Percentiles rank a stretch among this genome's conserved stretches.
Evolutionary conservation across 257 asterid species (phyloP).

Genomic region (Solanum sejunctum): DNA sequence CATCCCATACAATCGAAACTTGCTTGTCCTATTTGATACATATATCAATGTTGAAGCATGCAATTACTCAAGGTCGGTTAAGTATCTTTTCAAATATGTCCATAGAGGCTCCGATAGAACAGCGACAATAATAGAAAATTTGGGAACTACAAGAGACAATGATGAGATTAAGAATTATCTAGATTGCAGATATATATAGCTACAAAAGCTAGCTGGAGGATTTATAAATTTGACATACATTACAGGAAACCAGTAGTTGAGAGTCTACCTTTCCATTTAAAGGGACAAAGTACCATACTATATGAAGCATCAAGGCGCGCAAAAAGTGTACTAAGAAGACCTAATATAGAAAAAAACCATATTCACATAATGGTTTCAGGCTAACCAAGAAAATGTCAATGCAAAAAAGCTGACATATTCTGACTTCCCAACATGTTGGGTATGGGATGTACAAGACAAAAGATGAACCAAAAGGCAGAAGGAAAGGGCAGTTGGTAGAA

Average conservation of each 20-base stretch:
- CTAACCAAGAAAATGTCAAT: background rate
- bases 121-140: background rate
- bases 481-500: background rate
- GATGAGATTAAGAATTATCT: background rate
- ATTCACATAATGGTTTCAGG: background rate
- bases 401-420: background rate
- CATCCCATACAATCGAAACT: background rate
- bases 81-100: background rate
- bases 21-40: background rate
- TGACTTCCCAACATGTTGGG: background rate
- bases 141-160: no score
- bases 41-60: background rate
- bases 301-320: background rate
- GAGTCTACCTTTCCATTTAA: background rate
- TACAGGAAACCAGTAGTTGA: background rate
- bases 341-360: background rate
- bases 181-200: background rate
- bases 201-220: background rate
- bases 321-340: background rate
- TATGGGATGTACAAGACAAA: background rate
- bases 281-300: background rate
- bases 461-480: background rate
- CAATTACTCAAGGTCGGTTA: background rate
- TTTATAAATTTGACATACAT: background rate
- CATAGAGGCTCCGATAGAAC: background rate